Conservation (phyloP, 2,329 filamentous ascomycete species). For the Alternaria triticimaculans region DNA sequence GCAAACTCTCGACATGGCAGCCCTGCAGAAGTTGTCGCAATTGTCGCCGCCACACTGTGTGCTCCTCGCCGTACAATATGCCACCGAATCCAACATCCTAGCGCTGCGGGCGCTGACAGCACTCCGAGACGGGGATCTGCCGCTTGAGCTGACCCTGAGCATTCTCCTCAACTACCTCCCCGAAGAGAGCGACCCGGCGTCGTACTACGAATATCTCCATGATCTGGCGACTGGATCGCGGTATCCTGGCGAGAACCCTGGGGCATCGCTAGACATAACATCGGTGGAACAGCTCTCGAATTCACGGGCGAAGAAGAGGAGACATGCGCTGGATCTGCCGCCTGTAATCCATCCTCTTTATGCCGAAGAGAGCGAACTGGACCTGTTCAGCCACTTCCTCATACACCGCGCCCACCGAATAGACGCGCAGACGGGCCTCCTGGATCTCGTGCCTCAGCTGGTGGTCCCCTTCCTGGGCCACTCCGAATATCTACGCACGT, state of each 20-base stretch:
- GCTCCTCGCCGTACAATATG: slow-evolving; percentile 74
- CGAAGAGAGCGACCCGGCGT: slow-evolving; percentile 68
- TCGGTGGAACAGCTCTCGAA: slow-evolving; percentile 66
- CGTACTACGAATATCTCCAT: slow-evolving; percentile 68
- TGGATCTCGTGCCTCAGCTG: slow-evolving; percentile 71
- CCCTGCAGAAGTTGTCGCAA: slow-evolving; percentile 36
- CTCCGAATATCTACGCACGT: slow-evolving; percentile 66
- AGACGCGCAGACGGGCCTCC: slow-evolving; percentile 74
- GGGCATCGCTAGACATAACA: slow-evolving; percentile 59
- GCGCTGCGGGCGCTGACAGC: slow-evolving; percentile 67
- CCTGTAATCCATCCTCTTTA: slow-evolving; percentile 62
- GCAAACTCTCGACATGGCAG: slow-evolving; percentile 25
- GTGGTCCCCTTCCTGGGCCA: slow-evolving; percentile 71
- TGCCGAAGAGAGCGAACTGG: slow-evolving; percentile 57
- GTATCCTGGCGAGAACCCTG: slow-evolving; percentile 46
- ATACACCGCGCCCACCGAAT: slow-evolving; percentile 72
- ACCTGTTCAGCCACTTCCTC: slow-evolving; percentile 69
- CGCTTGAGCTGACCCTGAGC: slow-evolving; percentile 70
- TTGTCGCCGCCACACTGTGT: slow-evolving; percentile 73
- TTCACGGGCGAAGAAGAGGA: slow-evolving; percentile 68
- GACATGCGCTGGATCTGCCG: slow-evolving; percentile 68
- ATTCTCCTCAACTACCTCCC: slow-evolving; percentile 80
- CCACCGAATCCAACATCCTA: slow-evolving; percentile 69
- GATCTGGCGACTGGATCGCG: slow-evolving; percentile 62
- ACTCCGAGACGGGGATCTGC: slow-evolving; percentile 64